Evolutionary conservation across 73 alveolate genomes (phyloP).

Genomic region (Paramecium tetraurelia): DNA sequence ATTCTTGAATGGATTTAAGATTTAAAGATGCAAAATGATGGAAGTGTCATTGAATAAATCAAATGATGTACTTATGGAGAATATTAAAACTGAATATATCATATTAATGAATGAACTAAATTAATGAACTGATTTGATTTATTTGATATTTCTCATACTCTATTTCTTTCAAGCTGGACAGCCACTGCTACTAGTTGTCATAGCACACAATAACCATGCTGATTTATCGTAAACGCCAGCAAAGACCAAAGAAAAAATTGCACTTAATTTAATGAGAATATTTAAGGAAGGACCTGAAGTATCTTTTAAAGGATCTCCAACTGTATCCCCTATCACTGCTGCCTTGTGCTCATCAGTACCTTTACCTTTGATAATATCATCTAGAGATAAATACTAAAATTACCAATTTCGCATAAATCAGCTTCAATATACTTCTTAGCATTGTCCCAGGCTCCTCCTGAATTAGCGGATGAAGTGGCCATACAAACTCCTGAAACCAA

Average conservation of each 20-base stretch:
- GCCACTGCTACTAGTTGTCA: constrained; percentile 46
- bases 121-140: background rate
- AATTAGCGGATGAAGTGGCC: constrained; percentile 84
- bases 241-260: constrained; percentile 84
- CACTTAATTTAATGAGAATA: constrained; percentile 86
- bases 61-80: background rate
- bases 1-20: no score
- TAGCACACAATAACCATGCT: constrained; percentile 55
- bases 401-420: constrained; percentile 20
- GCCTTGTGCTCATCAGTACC: constrained; percentile 90
- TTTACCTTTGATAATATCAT: constrained; percentile 68
- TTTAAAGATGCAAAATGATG: no score
- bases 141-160: background rate
- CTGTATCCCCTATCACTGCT: constrained; percentile 95
- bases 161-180: constrained; percentile 47
- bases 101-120: background rate
- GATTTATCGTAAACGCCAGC: constrained; percentile 74
- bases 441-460: constrained; percentile 97
- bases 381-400: background rate
- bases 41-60: no score
- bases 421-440: constrained; percentile 76
- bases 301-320: constrained; percentile 90
- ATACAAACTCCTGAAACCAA: constrained; percentile 86
- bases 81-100: background rate
- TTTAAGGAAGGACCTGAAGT: constrained; percentile 90